These are phyloP conservation scores for Trifolium fragiferum DNA, from an alignment of 306 rosid species.

Conservation along the genomic window DNA sequence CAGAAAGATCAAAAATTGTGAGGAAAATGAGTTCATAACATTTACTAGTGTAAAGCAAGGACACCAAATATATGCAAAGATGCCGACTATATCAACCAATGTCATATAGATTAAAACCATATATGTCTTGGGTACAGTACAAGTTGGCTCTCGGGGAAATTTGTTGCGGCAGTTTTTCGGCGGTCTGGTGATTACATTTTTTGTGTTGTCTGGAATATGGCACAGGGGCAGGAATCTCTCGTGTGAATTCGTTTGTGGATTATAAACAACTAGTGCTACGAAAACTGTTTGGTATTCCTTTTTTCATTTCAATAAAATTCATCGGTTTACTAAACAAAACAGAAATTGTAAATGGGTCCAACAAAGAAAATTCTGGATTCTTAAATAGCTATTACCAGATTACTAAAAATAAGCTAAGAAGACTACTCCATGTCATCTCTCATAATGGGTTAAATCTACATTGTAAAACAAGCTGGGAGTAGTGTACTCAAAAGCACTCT, in stretches of 20 bases:
- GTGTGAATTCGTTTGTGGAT: neutral
- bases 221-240: neutral
- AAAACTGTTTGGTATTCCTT: neutral
- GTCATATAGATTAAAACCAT: neutral
- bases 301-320: neutral
- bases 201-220: constrained; percentile 4
- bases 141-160: constrained; percentile 2
- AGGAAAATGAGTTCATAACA: constrained; percentile 14
- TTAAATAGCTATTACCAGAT: constrained; percentile 15
- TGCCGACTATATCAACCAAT: constrained; percentile 26
- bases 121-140: neutral
- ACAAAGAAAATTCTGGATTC: constrained; percentile 9
- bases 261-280: neutral
- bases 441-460: constrained; percentile 21
- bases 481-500: neutral
- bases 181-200: neutral
- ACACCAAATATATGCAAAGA: constrained; percentile 31
- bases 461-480: constrained; percentile 15
- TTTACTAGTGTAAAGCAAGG: constrained; percentile 21
- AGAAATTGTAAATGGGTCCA: constrained; percentile 22
- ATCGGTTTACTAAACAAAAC: constrained; percentile 3
- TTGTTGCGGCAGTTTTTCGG: neutral
- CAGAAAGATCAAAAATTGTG: constrained; percentile 14
- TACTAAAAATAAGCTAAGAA: constrained; percentile 35
- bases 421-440: constrained; percentile 10